Percentiles rank a stretch among this genome's conserved stretches.
These are phyloP conservation scores for Bretschneidera sinensis DNA, from an alignment of 345 rosid genomes.

Conservation along the genomic window DNA sequence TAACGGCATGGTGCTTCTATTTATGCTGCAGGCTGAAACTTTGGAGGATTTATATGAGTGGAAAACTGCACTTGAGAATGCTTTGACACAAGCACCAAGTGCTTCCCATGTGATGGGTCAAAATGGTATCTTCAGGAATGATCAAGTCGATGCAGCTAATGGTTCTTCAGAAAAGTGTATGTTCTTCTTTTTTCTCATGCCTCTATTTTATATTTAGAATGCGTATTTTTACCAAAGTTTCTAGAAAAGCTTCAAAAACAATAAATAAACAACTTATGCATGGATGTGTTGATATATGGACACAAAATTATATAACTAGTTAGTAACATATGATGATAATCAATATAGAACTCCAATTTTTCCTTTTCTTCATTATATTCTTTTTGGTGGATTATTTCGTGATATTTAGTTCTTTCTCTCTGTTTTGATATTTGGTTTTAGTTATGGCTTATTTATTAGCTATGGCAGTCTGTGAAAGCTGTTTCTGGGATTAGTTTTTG, in stretches of 20 bases:
- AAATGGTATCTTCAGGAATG: slow-evolving; percentile 70
- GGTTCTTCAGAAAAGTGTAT: slow-evolving; percentile 43
- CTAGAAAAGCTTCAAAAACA: not conserved
- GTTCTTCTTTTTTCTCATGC: slow-evolving; percentile 2
- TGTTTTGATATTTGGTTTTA: not conserved
- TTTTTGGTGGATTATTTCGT: not conserved
- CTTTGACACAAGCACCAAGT: slow-evolving; percentile 87
- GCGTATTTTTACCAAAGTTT: not conserved
- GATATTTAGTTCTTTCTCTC: not conserved
- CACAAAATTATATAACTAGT: no score
- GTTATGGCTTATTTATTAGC: not conserved
- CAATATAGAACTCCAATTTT: not conserved
- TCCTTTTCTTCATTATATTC: not conserved
- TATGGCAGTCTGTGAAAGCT: not conserved
- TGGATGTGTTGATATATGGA: not conserved
- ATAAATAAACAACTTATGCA: not conserved
- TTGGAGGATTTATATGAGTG: slow-evolving; percentile 83
- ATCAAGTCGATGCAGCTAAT: slow-evolving; percentile 49
- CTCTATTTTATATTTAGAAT: not conserved
- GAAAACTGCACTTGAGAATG: slow-evolving; percentile 89
- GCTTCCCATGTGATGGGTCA: slow-evolving; percentile 69
- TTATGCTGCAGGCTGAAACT: slow-evolving; percentile 69
- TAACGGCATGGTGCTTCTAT: not conserved
- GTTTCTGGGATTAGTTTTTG: no score
- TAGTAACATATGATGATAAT: no score